These are phyloP conservation scores for Lunularia cruciata DNA, from an alignment of 225 moss, liverwort and hornwort genomes.

Conservation along the genomic window DNA sequence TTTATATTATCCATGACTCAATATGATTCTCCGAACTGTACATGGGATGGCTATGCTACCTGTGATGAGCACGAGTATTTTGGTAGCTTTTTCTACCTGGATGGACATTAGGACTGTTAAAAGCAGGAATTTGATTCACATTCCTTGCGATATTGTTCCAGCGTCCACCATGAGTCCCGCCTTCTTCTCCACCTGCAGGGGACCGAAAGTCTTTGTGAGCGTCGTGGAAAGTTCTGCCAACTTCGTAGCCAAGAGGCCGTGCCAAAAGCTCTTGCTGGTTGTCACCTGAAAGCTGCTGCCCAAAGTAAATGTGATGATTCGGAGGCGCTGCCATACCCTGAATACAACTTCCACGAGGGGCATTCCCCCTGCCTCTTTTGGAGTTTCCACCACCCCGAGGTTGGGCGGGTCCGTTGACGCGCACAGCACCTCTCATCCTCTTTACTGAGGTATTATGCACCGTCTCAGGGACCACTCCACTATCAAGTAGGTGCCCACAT, in stretches of 20 bases:
- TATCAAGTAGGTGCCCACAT: not conserved
- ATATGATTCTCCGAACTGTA: too few relatives aligned
- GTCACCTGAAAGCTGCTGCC: constrained; percentile 2
- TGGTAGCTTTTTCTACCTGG: not conserved
- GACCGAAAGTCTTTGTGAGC: not conserved
- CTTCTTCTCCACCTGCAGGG: not conserved
- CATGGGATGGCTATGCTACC: too few relatives aligned
- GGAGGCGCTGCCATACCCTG: not conserved
- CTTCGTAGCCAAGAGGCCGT: not conserved
- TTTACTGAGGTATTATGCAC: not conserved
- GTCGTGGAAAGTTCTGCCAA: not conserved
- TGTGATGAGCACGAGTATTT: not conserved
- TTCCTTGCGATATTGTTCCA: not conserved
- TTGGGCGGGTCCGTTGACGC: not conserved
- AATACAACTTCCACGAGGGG: not conserved
- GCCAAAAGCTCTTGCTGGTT: not conserved
- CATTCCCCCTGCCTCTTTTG: not conserved
- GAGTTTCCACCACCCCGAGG: not conserved
- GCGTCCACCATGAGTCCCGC: not conserved
- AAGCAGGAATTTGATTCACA: constrained; percentile 2
- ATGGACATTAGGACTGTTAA: not conserved
- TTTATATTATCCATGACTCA: too few relatives aligned
- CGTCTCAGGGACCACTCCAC: not conserved
- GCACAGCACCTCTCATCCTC: constrained; percentile 11
- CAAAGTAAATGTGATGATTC: not conserved